Conservation (phyloP, 352 stramenopile species). For the Thalassiosira mediterranea region DNA sequence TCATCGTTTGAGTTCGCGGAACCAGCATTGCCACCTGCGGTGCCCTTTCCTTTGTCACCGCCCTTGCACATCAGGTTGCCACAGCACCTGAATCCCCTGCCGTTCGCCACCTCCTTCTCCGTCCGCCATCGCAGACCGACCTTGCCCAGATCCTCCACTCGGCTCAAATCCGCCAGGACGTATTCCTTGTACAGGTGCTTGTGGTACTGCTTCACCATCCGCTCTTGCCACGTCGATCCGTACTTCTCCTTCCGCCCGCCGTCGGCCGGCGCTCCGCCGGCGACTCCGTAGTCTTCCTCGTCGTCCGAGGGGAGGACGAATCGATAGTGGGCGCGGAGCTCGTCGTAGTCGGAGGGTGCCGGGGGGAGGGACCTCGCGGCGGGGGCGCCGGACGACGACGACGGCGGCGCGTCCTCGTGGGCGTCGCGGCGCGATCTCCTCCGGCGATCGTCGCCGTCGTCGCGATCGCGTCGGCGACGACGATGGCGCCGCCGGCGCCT, state of each 20-base stretch:
- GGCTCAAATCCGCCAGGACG: slow-evolving; percentile 65
- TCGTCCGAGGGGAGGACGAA: slow-evolving; percentile 29
- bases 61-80: slow-evolving; percentile 64
- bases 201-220: slow-evolving; percentile 73
- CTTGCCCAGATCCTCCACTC: slow-evolving; percentile 16
- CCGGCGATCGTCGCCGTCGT: no score
- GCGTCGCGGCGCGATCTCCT: no score
- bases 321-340: slow-evolving; percentile 27
- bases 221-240: slow-evolving; percentile 62
- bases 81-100: slow-evolving; percentile 59
- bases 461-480: no score
- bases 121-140: slow-evolving; percentile 73
- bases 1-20: no score
- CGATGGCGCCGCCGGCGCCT: no score
- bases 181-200: slow-evolving; percentile 73
- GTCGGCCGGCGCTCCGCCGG: not conserved
- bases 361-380: slow-evolving; percentile 3
- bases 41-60: not conserved
- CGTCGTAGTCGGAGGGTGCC: slow-evolving; percentile 32
- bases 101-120: slow-evolving; percentile 58
- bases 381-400: no score
- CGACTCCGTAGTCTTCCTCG: not conserved
- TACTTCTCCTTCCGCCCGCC: slow-evolving; percentile 22
- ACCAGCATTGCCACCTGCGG: no score
- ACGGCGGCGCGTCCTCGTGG: no score